Conservation (phyloP, 2,329 filamentous ascomycete genomes). For the Pseudogymnoascus sp. region DNA sequence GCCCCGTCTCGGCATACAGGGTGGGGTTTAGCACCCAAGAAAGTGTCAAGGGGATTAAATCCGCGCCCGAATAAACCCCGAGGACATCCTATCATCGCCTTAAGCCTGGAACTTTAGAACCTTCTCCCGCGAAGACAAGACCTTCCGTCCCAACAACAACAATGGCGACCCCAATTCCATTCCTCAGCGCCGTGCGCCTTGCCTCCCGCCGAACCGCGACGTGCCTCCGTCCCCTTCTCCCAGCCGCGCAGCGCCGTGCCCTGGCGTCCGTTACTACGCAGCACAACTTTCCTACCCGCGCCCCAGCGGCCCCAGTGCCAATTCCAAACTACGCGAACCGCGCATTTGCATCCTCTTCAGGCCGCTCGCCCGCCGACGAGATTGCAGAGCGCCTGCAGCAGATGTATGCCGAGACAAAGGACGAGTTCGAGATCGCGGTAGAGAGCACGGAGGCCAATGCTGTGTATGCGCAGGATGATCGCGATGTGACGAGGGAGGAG, state of each 20-base stretch:
- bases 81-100: background rate
- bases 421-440: slow-evolving; percentile 41
- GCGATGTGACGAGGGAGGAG: slow-evolving; percentile 36
- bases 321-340: background rate
- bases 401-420: slow-evolving; percentile 35
- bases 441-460: slow-evolving; percentile 37
- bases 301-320: background rate
- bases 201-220: background rate
- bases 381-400: slow-evolving; percentile 20
- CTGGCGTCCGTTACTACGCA: background rate
- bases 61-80: background rate
- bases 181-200: background rate
- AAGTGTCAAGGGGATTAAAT: background rate
- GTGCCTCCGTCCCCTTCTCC: background rate
- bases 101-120: background rate
- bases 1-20: slow-evolving; percentile 1
- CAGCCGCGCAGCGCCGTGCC: background rate
- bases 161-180: background rate
- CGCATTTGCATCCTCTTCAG: background rate
- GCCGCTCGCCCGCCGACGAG: slow-evolving; percentile 17
- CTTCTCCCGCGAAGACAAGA: background rate
- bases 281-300: background rate
- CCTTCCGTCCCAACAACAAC: background rate
- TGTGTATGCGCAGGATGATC: slow-evolving; percentile 37
- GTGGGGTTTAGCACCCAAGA: background rate